Evolutionary conservation across 768 basidiomycete species (phyloP), one percentile per base, ranked within the genome.

Genomic region (Leucosporidium scottii): DNA sequence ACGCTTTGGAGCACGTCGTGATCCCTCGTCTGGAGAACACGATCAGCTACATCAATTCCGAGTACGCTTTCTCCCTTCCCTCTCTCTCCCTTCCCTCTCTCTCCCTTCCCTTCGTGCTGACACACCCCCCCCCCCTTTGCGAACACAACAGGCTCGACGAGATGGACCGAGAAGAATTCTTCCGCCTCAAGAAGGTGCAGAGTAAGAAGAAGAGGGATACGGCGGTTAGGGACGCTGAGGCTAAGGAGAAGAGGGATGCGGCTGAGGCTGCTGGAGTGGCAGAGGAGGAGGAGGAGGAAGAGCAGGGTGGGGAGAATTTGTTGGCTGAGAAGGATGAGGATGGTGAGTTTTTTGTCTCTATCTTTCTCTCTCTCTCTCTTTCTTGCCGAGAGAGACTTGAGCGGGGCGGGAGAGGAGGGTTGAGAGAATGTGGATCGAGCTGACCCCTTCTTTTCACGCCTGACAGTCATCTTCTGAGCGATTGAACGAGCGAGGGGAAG

Each of bases 11-110:
- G 75, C 92, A 99, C 77, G 87, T 99, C 72, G 82, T 99, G 74
- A 97, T 99, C 66, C 96, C 96, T 23, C 84, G 88, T 54, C 81
- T 99, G 59, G 94, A 98, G 56, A 97, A 97, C 79, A 98, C 96
- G 20, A 91, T 99, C 82, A 91, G 90, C 75, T 99, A 97, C 78
- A 97, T 99, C 77, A 83, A 92, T 76, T 94, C 92, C 66, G 96
- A 99, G 67, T 64, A 53, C 51, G 67, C n/a, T 49, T 12, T 48
- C 56, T n/a, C n/a, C 54, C 54, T 23, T 28, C 6, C n/a, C 21
- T 18, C 54, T 3, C 18, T 28, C 54, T 17, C n/a, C 53, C n/a
- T 66, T 27, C 39, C 25, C 25, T 5, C 27, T 30, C 25, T 28
- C 7, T 15, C 39, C 21, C 1, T 31, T 23, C 9, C 7, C 50